Percentiles rank a stretch among this genome's conserved stretches.
phyloP scores from a whole-genome alignment of 2,329 filamentous ascomycete genomes.

The Cordyceps cicadae region DNA sequence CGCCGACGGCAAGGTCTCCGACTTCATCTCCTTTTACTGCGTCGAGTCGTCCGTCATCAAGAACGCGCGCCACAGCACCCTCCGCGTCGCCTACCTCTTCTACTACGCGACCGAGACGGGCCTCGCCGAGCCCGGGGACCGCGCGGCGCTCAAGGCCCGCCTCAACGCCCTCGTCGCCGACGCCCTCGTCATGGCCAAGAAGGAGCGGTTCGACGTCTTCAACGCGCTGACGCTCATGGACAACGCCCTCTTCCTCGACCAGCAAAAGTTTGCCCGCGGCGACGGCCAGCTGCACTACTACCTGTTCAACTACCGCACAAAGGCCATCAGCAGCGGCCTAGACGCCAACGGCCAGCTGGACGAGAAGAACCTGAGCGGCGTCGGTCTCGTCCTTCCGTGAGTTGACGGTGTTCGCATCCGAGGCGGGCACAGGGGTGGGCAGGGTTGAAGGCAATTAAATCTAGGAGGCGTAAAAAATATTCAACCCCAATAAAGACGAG shows the following conservation, averaged over 20 bases:
- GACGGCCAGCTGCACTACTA: conserved; percentile 97
- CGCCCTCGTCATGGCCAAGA: conserved; percentile 79
- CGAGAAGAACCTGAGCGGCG: conserved; percentile 68
- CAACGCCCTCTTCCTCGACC: conserved; percentile 84
- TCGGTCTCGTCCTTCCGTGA: conserved; percentile 74
- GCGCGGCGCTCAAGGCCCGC: conserved; percentile 60
- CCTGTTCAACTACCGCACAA: conserved; percentile 90
- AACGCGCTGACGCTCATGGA: conserved; percentile 91
- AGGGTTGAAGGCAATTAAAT: background rate
- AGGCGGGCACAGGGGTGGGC: too few relatives aligned
- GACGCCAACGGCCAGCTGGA: conserved; percentile 72
- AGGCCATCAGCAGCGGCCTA: conserved; percentile 77
- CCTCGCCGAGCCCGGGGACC: conserved; percentile 49
- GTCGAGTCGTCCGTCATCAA: conserved; percentile 89
- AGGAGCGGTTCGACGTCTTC: conserved; percentile 83
- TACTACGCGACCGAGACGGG: conserved; percentile 88
- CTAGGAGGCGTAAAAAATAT: background rate
- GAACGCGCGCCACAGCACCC: conserved; percentile 64
- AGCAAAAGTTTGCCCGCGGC: conserved; percentile 90
- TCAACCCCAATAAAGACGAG: background rate
- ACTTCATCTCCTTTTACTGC: conserved; percentile 95
- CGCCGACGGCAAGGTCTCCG: conserved; percentile 72
- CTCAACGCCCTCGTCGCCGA: conserved; percentile 72
- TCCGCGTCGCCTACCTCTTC: conserved; percentile 90
- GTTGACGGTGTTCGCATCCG: too few relatives aligned